Base-by-base conservation (phyloP, 2,329 filamentous ascomycete genomes). In the Fusarium longipes region DNA sequence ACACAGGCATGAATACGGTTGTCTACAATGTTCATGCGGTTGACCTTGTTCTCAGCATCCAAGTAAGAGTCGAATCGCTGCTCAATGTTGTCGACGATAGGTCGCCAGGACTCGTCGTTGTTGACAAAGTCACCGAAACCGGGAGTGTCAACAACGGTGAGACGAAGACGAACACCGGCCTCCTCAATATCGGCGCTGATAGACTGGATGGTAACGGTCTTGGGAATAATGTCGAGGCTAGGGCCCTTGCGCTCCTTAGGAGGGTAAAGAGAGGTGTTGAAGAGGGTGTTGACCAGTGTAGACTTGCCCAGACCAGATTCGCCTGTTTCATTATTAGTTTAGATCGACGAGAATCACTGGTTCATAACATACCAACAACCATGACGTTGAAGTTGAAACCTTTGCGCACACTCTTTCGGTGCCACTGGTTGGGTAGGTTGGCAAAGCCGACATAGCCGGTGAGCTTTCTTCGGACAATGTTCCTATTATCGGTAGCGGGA, bases 311-410 rank as follows among this genome's bases (percentile, higher is more conserved):
- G 89, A 72, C 96, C 96, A 78, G 96, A 99, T 90, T 99, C 96
- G 88, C 96, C 96, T 98, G 72, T 4, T 29, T 12, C 5, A 24
- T 17, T 22, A 52, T 64, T 38, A 38, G 17, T 48, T 29, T 40
- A 24, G 9, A 17, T 20, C 9, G 30, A 4, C 14, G n/a, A 22
- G 10, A 3, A 18, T 35, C 22, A 18, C 20, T 22, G 12, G 27
- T 14, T 38, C 3, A 33, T 11, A 11, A 58, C 94, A 78, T 86
- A 98, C 96, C 96, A 82, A 99, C 96, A 82, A 99, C 96, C 96
- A 99, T 99, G 74, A 99, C 96, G 80, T 99, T 99, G 87, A 99
- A 99, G 88, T 98, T 99, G 89, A 99, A 99, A 66, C 96, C 96
- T 84, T 99, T 99, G 79, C 96, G 93, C 77, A 99, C 96, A 89